Conservation (phyloP, 2,329 filamentous ascomycete genomes). For the Coleophoma cylindrospora region DNA sequence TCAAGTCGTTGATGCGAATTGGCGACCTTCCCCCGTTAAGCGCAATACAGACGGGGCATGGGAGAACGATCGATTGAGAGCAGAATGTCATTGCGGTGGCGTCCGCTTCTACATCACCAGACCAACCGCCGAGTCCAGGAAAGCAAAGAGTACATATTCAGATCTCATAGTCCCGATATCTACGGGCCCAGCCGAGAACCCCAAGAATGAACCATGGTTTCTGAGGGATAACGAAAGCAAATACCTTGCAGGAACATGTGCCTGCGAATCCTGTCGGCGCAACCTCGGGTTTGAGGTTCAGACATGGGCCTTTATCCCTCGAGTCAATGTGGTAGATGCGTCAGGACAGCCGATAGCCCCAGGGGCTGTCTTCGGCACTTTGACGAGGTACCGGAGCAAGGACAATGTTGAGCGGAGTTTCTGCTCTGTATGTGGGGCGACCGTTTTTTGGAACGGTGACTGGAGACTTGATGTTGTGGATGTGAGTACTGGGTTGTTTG, state of each 20-base stretch:
- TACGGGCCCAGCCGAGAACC: conserved; percentile 33
- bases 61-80: conserved; percentile 29
- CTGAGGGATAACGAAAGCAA: conserved; percentile 29
- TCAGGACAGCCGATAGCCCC: conserved; percentile 25
- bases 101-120: conserved; percentile 52
- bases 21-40: neutral
- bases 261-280: conserved; percentile 57
- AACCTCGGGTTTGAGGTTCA: conserved; percentile 58
- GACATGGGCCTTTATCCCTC: conserved; percentile 61
- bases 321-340: conserved; percentile 47
- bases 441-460: conserved; percentile 55
- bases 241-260: conserved; percentile 56
- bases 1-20: neutral
- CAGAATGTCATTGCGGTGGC: conserved; percentile 48
- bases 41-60: neutral
- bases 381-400: conserved; percentile 50
- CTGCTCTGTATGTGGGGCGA: conserved; percentile 58
- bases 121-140: conserved; percentile 40
- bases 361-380: conserved; percentile 32
- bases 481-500: conserved; percentile 56
- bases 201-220: conserved; percentile 20
- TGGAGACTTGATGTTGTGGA: conserved; percentile 52
- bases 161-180: conserved; percentile 48
- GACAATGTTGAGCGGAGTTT: conserved; percentile 52
- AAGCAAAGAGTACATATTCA: conserved; percentile 42